Conservation (phyloP, 495 filamentous ascomycete genomes). For the Pseudoneurospora amorphoporcata region DNA sequence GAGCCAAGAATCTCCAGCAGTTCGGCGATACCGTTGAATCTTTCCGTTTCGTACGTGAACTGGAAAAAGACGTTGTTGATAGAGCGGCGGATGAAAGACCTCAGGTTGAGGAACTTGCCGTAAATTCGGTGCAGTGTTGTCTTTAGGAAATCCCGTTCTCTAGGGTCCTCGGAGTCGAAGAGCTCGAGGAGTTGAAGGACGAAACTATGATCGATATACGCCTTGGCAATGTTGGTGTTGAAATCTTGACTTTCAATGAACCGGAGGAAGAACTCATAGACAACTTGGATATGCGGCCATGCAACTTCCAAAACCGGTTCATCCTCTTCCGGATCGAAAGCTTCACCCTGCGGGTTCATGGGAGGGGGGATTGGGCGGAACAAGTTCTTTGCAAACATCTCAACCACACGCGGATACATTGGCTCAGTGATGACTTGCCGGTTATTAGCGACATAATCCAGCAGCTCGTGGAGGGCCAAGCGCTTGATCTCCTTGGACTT, state of each 20-base stretch:
- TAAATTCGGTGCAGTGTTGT: slow-evolving; percentile 98
- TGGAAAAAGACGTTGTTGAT: slow-evolving; percentile 99
- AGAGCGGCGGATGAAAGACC: slow-evolving; percentile 92
- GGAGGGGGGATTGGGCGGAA: slow-evolving; percentile 96
- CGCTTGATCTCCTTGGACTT: slow-evolving; percentile 99
- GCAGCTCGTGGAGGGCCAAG: slow-evolving; percentile 86
- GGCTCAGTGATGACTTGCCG: slow-evolving; percentile 96
- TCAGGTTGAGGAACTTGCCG: slow-evolving; percentile 95
- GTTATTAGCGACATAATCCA: slow-evolving; percentile 98
- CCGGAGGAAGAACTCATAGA: slow-evolving; percentile 97
- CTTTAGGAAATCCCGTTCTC: slow-evolving; percentile 96
- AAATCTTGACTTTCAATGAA: slow-evolving; percentile 99
- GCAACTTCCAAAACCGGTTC: slow-evolving; percentile 97
- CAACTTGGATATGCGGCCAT: slow-evolving; percentile 98
- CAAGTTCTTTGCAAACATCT: slow-evolving; percentile 99
- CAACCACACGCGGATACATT: slow-evolving; percentile 97
- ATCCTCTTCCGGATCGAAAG: slow-evolving; percentile 97
- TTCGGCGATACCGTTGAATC: slow-evolving; percentile 97
- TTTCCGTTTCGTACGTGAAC: slow-evolving; percentile 96
- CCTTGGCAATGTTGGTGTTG: slow-evolving; percentile 99
- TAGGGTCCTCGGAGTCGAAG: slow-evolving; percentile 96
- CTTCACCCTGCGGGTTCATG: slow-evolving; percentile 94
- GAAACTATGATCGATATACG: slow-evolving; percentile 96
- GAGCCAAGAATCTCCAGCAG: slow-evolving; percentile 93
- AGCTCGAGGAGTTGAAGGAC: slow-evolving; percentile 95